Base-by-base conservation (phyloP, 2,329 filamentous ascomycete genomes). In the Dactylonectria macrodidyma region DNA sequence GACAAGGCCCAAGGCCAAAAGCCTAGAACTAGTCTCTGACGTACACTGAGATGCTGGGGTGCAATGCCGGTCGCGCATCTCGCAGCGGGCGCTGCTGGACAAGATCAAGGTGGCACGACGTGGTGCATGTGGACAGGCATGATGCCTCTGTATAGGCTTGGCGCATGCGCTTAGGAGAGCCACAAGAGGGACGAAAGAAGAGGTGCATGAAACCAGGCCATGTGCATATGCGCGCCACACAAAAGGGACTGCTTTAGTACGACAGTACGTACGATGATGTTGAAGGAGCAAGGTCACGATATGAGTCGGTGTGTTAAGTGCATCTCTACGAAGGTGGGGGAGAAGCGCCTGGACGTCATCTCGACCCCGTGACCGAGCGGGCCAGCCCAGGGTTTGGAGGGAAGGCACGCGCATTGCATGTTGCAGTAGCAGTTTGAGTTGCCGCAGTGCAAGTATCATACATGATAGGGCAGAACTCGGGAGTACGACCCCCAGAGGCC, bases 361-460 rank as follows among this genome's bases (percentile, higher is more conserved):
- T 19, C 19, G 26, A 36, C 36, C 62, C 64, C 55, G 65, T 72
- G 70, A 64, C 65, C 60, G 60, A 64, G 26, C 59, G 36, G 55
- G 47, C 50, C 58, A 30, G 55, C 51, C 60, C 44, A 48, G 55
- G 26, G 26, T 48, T 16, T 16, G 12, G 12, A 30, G 7, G 26
- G 26, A 30, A 30, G 41, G 41, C 41, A 44, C 41, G 36, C 38
- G 22, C 24, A 24, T 30, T 36, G 33, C 36, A 24, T 50, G 41
- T n/a, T 8, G 41, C 36, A 14, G 36, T 38, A 38, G 36, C 36
- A 38, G 36, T 6, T 14, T 14, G 41, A 44, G 41, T 44, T 30
- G 26, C 26, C 7, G 26, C 26, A 30, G 26, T 30, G 26, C 26
- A 30, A 30, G 26, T 30, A 30, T 30, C 26, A 30, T 7, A 7